phyloP scores from a whole-genome alignment of 169 alveolate species.

The Plasmodium relictum region DNA sequence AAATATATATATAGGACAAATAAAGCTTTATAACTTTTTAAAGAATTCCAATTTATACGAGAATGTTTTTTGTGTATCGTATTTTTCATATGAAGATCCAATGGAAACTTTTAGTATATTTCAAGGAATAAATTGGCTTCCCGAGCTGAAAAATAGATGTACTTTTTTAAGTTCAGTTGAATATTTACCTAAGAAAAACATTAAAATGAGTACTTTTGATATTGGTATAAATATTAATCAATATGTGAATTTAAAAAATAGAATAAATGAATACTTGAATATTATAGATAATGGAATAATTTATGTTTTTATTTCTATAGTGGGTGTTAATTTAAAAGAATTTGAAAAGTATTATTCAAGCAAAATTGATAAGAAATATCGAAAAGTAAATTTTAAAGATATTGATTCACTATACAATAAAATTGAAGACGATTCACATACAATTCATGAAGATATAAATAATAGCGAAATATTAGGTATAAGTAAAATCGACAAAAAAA shows the following conservation, averaged over 20 bases:
- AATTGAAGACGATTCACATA: no score
- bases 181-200: not conserved
- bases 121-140: slow-evolving; percentile 76
- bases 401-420: no score
- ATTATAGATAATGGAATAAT: slow-evolving; percentile 28
- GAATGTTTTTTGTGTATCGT: slow-evolving; percentile 62
- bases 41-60: not conserved
- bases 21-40: slow-evolving; percentile 9
- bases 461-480: not conserved
- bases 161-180: slow-evolving; percentile 47
- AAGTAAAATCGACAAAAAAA: not conserved
- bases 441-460: no score
- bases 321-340: slow-evolving; percentile 38
- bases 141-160: slow-evolving; percentile 65
- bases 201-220: slow-evolving; percentile 2
- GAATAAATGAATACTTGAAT: slow-evolving; percentile 45
- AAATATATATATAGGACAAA: slow-evolving; percentile 46
- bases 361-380: not conserved
- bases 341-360: slow-evolving; percentile 16
- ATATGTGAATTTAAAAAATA: slow-evolving; percentile 41
- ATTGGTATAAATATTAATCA: slow-evolving; percentile 38
- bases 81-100: slow-evolving; percentile 75
- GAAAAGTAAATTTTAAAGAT: no score
- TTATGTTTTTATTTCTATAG: slow-evolving; percentile 51
- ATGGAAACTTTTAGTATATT: slow-evolving; percentile 60